A percentile compares a stretch with the other conserved stretches of the same genome.
phyloP scores from a whole-genome alignment of 202 grass and related monocot species.

The Setaria italica region DNA sequence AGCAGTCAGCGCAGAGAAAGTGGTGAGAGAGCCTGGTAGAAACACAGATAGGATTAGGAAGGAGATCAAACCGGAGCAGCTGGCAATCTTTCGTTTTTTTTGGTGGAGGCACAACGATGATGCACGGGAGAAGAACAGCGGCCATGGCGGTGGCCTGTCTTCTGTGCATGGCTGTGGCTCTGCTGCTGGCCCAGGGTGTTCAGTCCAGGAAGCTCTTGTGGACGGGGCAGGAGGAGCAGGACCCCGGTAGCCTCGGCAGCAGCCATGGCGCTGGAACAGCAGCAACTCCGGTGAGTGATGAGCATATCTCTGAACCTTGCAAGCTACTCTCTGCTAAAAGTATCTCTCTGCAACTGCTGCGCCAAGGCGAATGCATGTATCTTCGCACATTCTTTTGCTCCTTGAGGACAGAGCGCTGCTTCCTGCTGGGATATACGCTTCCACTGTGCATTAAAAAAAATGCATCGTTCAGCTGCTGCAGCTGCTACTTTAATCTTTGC shows the following conservation, averaged over 20 bases:
- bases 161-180: background rate
- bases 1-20: background rate
- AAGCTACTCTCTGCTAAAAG: too few species aligned
- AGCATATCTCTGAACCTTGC: slow-evolving; percentile 7
- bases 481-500: background rate
- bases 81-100: background rate
- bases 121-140: background rate
- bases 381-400: too few species aligned
- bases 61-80: too few species aligned
- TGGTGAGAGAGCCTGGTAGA: too few species aligned
- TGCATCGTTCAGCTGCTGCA: too few species aligned
- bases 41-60: too few species aligned
- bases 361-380: too few species aligned
- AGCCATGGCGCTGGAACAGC: background rate
- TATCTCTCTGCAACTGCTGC: too few species aligned
- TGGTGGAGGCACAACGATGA: background rate
- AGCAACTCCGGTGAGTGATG: slow-evolving; percentile 6
- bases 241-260: background rate
- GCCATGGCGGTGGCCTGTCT: background rate
- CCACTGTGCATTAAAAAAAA: too few species aligned
- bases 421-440: too few species aligned
- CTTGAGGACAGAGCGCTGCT: too few species aligned
- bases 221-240: slow-evolving; percentile 5
- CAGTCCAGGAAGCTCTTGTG: slow-evolving; percentile 28
- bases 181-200: slow-evolving; percentile 1